Conservation (phyloP, 202 grass and related monocot genomes). For the Zizania palustris region DNA sequence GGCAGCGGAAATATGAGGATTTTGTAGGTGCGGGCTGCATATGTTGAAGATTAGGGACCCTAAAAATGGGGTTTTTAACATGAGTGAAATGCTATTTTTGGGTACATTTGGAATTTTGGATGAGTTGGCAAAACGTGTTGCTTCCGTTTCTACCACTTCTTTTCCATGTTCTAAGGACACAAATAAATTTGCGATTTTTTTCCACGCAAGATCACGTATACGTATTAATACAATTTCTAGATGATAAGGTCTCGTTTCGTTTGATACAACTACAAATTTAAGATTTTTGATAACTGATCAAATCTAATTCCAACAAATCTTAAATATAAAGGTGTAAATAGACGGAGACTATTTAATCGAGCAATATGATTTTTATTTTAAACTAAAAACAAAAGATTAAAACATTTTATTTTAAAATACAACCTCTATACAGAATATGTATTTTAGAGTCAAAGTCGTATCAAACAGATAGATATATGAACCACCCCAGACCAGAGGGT, state of each 20-base stretch:
- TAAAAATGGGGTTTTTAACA: conserved; percentile 52
- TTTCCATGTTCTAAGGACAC: conserved; percentile 1
- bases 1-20: conserved; percentile 40
- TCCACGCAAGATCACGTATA: background rate
- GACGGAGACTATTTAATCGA: too few relatives aligned
- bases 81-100: conserved; percentile 28
- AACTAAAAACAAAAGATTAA: too few relatives aligned
- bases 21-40: conserved; percentile 25
- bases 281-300: too few relatives aligned
- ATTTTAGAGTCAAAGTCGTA: too few relatives aligned
- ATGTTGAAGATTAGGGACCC: conserved; percentile 41
- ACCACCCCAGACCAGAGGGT: too few relatives aligned
- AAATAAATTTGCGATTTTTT: background rate
- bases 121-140: background rate
- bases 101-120: background rate
- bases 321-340: background rate
- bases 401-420: too few relatives aligned
- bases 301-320: background rate
- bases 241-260: too few relatives aligned
- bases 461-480: background rate
- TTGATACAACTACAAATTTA: too few relatives aligned
- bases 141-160: background rate
- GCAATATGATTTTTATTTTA: too few relatives aligned
- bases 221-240: too few relatives aligned
- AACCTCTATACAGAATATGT: too few relatives aligned